phyloP scores from a whole-genome alignment of 139 green algal species.

The Chlorella sp. region DNA sequence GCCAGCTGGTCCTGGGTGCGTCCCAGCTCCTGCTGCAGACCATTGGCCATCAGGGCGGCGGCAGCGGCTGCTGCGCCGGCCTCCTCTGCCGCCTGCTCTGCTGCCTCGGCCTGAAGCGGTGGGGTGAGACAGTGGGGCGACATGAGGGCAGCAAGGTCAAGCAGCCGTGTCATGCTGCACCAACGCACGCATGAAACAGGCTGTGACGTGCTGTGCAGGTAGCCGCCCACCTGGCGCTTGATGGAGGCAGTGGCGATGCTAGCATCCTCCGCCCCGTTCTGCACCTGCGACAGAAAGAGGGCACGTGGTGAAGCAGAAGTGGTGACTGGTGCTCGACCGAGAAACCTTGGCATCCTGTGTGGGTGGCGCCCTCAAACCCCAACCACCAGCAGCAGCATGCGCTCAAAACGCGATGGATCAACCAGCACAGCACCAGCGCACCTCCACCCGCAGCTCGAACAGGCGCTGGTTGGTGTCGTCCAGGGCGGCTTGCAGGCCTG shows the following conservation, averaged over 20 bases:
- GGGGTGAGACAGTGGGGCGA: no score
- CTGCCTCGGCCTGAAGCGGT: conserved; percentile 10
- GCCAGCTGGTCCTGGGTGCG: background rate
- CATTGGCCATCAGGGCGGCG: background rate
- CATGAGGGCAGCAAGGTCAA: no score
- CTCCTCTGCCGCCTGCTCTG: conserved; percentile 5
- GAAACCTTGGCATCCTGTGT: no score
- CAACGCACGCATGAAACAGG: no score
- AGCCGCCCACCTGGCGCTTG: conserved; percentile 7
- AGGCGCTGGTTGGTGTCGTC: conserved; percentile 25
- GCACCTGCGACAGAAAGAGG: background rate
- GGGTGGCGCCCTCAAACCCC: no score
- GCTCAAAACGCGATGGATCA: no score
- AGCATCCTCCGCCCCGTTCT: conserved; percentile 16
- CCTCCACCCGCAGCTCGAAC: conserved; percentile 35
- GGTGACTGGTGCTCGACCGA: no score
- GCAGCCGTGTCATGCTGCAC: no score
- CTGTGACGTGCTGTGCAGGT: no score
- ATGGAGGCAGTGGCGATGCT: background rate
- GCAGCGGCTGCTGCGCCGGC: background rate
- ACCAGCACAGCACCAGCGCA: no score
- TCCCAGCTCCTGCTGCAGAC: background rate
- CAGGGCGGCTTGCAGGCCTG: background rate
- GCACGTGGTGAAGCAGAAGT: no score
- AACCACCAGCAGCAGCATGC: no score